Evolutionary conservation across 768 basidiomycete genomes (phyloP).

Genomic region (Collybia sordida): DNA sequence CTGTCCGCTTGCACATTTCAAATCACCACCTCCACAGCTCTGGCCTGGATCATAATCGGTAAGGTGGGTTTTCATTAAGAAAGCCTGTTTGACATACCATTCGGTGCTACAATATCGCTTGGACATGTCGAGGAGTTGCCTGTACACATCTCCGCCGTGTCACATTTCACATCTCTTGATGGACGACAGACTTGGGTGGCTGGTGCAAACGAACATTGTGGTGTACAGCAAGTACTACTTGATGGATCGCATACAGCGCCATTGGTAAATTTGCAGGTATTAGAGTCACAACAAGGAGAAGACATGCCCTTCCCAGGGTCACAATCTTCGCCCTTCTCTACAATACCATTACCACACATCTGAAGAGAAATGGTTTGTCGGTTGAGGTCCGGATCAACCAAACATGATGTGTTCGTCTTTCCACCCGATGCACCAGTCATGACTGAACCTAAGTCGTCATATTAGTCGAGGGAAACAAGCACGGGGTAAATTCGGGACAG

Average conservation of each 20-base stretch:
- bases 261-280: slow-evolving; percentile 70
- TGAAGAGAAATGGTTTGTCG: slow-evolving; percentile 56
- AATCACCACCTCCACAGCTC: slow-evolving; percentile 60
- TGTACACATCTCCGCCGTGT: slow-evolving; percentile 71
- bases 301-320: slow-evolving; percentile 68
- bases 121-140: slow-evolving; percentile 77
- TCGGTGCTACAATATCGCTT: slow-evolving; percentile 53
- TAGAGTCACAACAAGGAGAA: slow-evolving; percentile 71
- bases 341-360: slow-evolving; percentile 84
- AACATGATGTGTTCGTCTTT: slow-evolving; percentile 62
- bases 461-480: background rate
- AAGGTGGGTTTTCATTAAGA: slow-evolving; percentile 4
- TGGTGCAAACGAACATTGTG: slow-evolving; percentile 67
- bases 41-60: slow-evolving; percentile 39
- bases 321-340: slow-evolving; percentile 83
- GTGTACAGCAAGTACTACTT: slow-evolving; percentile 75
- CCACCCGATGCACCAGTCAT: slow-evolving; percentile 48
- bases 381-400: slow-evolving; percentile 54
- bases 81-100: slow-evolving; percentile 45
- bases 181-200: slow-evolving; percentile 70
- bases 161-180: slow-evolving; percentile 64
- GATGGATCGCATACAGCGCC: slow-evolving; percentile 79
- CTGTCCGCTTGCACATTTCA: slow-evolving; percentile 74
- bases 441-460: slow-evolving; percentile 49
- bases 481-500: slow-evolving; percentile 18